Evolutionary conservation across 306 rosid species (phyloP).

Genomic region (Sindora glabra): DNA sequence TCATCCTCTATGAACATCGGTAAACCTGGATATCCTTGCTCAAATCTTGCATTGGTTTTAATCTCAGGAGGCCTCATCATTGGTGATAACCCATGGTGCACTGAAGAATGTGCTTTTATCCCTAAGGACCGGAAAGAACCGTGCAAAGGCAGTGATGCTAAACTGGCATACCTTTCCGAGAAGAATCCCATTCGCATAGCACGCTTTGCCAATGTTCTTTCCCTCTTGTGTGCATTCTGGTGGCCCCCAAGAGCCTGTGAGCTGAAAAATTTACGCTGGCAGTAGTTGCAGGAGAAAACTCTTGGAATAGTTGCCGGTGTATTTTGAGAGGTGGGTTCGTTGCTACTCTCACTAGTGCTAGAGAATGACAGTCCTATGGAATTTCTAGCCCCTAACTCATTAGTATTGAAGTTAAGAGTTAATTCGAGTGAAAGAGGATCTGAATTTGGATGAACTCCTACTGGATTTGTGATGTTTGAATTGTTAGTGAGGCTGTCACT

Average conservation of each 20-base stretch:
- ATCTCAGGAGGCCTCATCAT: conserved; percentile 44
- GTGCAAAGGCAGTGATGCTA: conserved; percentile 71
- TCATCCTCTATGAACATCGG: conserved; percentile 74
- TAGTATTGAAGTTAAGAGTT: conserved; percentile 51
- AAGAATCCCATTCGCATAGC: conserved; percentile 77
- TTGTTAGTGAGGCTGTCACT: conserved; percentile 34
- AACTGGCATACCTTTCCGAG: conserved; percentile 56
- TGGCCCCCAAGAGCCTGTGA: conserved; percentile 97
- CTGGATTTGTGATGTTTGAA: conserved; percentile 27
- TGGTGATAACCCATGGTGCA: conserved; percentile 47
- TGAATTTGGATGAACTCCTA: conserved; percentile 15
- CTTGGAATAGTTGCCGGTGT: conserved; percentile 34
- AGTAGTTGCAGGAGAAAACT: conserved; percentile 82
- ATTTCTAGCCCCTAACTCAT: conserved; percentile 29
- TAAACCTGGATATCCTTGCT: conserved; percentile 42
- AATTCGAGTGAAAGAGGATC: conserved; percentile 53
- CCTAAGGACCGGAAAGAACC: conserved; percentile 75
- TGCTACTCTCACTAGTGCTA: conserved; percentile 84
- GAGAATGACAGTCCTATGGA: conserved; percentile 60
- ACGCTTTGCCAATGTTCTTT: conserved; percentile 72
- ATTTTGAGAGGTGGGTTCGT: conserved; percentile 49
- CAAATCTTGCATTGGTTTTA: conserved; percentile 42
- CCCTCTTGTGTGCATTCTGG: conserved; percentile 89
- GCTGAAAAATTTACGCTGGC: conserved; percentile 82
- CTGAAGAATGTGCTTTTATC: conserved; percentile 77